Conservation (phyloP, 2,329 filamentous ascomycete species). For the Pyrenophora seminiperda region DNA sequence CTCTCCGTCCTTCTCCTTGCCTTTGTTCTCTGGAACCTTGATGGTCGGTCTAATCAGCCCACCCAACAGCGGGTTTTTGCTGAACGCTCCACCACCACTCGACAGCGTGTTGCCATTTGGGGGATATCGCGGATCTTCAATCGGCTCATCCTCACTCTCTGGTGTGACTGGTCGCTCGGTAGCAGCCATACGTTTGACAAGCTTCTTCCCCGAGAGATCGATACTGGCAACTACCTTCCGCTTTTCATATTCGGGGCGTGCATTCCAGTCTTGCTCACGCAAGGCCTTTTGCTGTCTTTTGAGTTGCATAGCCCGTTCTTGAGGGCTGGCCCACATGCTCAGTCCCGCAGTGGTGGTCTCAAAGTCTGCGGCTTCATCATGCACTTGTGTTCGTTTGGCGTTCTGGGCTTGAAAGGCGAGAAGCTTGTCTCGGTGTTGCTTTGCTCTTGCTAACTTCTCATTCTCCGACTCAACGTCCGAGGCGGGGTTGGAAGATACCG, state of each 20-base stretch:
- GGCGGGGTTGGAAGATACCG: constrained; percentile 42
- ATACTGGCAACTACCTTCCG: constrained; percentile 82
- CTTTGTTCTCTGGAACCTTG: constrained; percentile 60
- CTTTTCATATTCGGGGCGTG: constrained; percentile 86
- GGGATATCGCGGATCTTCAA: constrained; percentile 27
- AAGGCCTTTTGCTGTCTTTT: constrained; percentile 85
- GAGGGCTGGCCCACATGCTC: constrained; percentile 83
- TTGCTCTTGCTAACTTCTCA: constrained; percentile 70
- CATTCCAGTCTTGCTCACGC: constrained; percentile 85
- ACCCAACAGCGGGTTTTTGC: constrained; percentile 69
- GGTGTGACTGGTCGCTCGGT: constrained; percentile 61
- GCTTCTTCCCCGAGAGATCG: constrained; percentile 76
- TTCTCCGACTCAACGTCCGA: constrained; percentile 54
- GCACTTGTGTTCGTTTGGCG: constrained; percentile 78
- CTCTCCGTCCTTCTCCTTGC: constrained; percentile 48
- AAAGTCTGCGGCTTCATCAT: constrained; percentile 81
- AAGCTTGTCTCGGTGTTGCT: constrained; percentile 79
- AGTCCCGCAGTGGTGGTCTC: constrained; percentile 65
- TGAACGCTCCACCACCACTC: constrained; percentile 63
- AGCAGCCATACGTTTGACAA: constrained; percentile 71
- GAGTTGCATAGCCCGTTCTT: constrained; percentile 79
- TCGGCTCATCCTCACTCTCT: constrained; percentile 58
- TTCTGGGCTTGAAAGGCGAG: constrained; percentile 86
- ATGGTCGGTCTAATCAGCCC: constrained; percentile 68
- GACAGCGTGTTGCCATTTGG: constrained; percentile 35